Conservation (phyloP, 352 stramenopile genomes). For the Pythium monospermum region DNA sequence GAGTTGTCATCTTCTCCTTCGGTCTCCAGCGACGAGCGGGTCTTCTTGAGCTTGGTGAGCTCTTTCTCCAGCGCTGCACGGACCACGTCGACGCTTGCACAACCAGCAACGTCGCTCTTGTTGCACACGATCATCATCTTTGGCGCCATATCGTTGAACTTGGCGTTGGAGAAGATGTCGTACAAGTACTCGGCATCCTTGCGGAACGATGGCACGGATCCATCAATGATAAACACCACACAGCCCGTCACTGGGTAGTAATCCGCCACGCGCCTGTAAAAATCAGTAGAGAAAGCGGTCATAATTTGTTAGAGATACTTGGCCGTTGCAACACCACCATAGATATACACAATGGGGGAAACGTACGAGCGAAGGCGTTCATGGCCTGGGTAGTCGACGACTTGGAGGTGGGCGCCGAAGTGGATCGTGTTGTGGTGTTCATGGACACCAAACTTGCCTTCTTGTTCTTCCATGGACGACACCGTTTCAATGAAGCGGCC, state of each 20-base stretch:
- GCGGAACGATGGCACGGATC: constrained; percentile 58
- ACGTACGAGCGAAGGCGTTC: constrained; percentile 70
- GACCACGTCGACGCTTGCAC: constrained; percentile 43
- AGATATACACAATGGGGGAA: constrained; percentile 2
- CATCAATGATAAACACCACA: constrained; percentile 79
- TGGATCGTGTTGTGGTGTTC: constrained; percentile 58
- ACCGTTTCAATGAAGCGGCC: constrained; percentile 67
- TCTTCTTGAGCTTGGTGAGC: constrained; percentile 82
- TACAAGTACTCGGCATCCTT: constrained; percentile 84
- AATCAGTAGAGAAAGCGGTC: constrained; percentile 2
- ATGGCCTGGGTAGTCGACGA: constrained; percentile 81
- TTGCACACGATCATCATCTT: constrained; percentile 80
- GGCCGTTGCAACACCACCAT: not conserved
- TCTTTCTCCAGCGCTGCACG: constrained; percentile 72
- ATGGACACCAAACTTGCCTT: constrained; percentile 64
- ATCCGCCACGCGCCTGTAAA: constrained; percentile 51
- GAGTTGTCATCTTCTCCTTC: constrained; percentile 70
- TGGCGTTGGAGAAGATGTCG: constrained; percentile 83
- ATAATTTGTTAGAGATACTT: not conserved
- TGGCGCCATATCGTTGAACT: constrained; percentile 67
- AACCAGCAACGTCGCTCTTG: constrained; percentile 61
- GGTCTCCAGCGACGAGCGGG: constrained; percentile 78
- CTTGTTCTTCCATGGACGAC: constrained; percentile 80
- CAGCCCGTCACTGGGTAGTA: constrained; percentile 66
- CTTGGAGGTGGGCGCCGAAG: constrained; percentile 62